Evolutionary conservation across 768 basidiomycete genomes (phyloP).

Genomic region (Kwoniella botswanensis): DNA sequence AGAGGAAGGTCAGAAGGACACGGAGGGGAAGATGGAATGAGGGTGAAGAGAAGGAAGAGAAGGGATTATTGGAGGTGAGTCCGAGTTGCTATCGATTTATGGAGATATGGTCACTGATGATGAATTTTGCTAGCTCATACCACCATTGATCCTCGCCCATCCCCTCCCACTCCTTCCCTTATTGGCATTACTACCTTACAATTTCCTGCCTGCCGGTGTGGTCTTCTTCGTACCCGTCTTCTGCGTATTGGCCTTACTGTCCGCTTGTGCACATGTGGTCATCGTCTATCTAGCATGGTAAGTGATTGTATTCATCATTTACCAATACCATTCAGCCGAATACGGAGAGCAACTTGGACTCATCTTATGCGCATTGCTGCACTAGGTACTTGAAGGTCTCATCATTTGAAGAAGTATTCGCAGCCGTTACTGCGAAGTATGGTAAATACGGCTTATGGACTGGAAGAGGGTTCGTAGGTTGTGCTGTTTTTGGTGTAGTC

Average conservation of each 20-base stretch:
- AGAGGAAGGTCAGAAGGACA: conserved; percentile 16
- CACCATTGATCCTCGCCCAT: conserved; percentile 53
- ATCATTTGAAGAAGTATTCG: conserved; percentile 54
- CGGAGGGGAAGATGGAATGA: conserved; percentile 32
- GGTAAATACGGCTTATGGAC: conserved; percentile 45
- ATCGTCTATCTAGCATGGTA: conserved; percentile 55
- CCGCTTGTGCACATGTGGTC: conserved; percentile 55
- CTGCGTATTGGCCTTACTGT: conserved; percentile 47
- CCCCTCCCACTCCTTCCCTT: conserved; percentile 54
- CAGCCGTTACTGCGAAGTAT: conserved; percentile 39
- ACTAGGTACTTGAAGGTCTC: conserved; percentile 55
- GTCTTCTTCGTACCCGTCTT: conserved; percentile 54
- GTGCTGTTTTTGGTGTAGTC: conserved; percentile 41
- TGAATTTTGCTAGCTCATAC: conserved; percentile 41
- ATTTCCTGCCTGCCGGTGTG: conserved; percentile 55
- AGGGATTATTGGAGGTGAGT: conserved; percentile 45
- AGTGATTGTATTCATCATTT: conserved; percentile 11
- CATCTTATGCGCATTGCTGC: not conserved
- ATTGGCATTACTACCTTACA: conserved; percentile 49
- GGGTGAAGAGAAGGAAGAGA: conserved; percentile 39
- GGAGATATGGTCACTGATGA: not conserved
- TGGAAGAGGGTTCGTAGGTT: conserved; percentile 41
- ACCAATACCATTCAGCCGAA: not conserved
- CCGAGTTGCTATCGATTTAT: not conserved
- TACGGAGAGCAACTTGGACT: not conserved